Conservation (phyloP, 805 yeast species). For the Pichia gijzeniarum region DNA sequence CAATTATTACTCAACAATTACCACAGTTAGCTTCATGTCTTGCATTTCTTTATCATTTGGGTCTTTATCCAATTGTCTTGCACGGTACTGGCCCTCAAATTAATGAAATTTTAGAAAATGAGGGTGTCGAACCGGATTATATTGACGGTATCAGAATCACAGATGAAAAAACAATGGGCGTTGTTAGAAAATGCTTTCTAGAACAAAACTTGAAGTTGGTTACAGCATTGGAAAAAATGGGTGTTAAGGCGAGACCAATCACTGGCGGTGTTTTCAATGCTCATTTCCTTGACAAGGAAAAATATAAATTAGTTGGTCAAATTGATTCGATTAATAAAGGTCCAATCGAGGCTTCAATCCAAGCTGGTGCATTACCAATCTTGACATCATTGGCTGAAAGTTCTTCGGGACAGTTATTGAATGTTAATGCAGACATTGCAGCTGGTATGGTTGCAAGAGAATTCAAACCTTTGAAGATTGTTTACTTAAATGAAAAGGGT, state of each 20-base stretch:
- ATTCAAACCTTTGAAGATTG: slow-evolving; percentile 94
- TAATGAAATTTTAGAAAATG: slow-evolving; percentile 85
- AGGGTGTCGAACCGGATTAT: slow-evolving; percentile 93
- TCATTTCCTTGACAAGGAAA: slow-evolving; percentile 80
- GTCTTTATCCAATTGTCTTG: slow-evolving; percentile 90
- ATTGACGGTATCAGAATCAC: slow-evolving; percentile 96
- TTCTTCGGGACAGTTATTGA: slow-evolving; percentile 90
- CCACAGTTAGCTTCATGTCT: slow-evolving; percentile 91
- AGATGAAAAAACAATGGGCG: slow-evolving; percentile 89
- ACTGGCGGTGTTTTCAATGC: slow-evolving; percentile 97
- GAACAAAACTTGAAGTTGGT: slow-evolving; percentile 94
- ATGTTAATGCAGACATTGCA: slow-evolving; percentile 98
- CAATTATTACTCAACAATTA: slow-evolving; percentile 91
- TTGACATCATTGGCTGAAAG: slow-evolving; percentile 96
- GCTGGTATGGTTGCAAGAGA: slow-evolving; percentile 97
- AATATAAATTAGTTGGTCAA: slow-evolving; percentile 89
- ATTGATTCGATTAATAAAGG: slow-evolving; percentile 81
- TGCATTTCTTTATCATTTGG: slow-evolving; percentile 95
- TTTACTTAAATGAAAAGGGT: slow-evolving; percentile 94
- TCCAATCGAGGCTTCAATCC: slow-evolving; percentile 88
- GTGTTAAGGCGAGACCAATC: slow-evolving; percentile 97
- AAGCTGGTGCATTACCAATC: slow-evolving; percentile 95
- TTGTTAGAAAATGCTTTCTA: slow-evolving; percentile 89
- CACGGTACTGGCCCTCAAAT: slow-evolving; percentile 99
- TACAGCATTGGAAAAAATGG: slow-evolving; percentile 91